phyloP scores from a whole-genome alignment of 208 protist species.

The Wallacemonas rigidus region DNA sequence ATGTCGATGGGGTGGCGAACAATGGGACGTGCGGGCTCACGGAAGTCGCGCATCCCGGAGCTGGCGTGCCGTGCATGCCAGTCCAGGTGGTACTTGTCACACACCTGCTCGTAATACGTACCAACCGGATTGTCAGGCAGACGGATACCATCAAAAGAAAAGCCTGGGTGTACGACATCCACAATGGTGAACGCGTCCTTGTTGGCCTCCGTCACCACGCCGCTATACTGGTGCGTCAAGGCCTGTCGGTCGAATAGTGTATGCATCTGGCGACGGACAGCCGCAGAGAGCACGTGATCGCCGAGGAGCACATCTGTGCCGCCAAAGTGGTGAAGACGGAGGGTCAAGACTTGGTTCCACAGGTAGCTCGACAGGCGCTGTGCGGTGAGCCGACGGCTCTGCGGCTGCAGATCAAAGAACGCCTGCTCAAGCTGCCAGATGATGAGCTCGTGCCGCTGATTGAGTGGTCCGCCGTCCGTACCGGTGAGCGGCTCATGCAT shows the following conservation, averaged over 20 bases:
- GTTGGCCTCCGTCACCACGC: constrained; percentile 43
- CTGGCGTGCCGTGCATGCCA: constrained; percentile 69
- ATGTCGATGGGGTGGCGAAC: constrained; percentile 73
- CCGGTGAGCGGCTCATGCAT: constrained; percentile 42
- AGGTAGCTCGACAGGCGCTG: constrained; percentile 82
- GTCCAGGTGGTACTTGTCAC: constrained; percentile 72
- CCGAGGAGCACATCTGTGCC: constrained; percentile 52
- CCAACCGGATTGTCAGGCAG: constrained; percentile 69
- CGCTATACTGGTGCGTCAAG: constrained; percentile 30
- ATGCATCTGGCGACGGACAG: constrained; percentile 30
- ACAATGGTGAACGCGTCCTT: constrained; percentile 47
- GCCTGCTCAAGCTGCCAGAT: constrained; percentile 68
- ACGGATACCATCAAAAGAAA: constrained; percentile 74
- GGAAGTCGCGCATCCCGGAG: constrained; percentile 69
- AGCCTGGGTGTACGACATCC: constrained; percentile 84
- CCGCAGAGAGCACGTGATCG: constrained; percentile 60
- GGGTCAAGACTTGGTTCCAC: constrained; percentile 85
- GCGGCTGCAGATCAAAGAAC: constrained; percentile 70
- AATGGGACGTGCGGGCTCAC: constrained; percentile 81
- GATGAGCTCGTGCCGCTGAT: constrained; percentile 57
- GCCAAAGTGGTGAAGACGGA: constrained; percentile 73
- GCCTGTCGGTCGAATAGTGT: constrained; percentile 12
- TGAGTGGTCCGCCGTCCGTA: constrained; percentile 34
- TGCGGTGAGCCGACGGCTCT: constrained; percentile 68
- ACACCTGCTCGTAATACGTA: constrained; percentile 74